Evolutionary conservation across 73 alveolate genomes (phyloP).

Genomic region (Tetrahymena elliotti): DNA sequence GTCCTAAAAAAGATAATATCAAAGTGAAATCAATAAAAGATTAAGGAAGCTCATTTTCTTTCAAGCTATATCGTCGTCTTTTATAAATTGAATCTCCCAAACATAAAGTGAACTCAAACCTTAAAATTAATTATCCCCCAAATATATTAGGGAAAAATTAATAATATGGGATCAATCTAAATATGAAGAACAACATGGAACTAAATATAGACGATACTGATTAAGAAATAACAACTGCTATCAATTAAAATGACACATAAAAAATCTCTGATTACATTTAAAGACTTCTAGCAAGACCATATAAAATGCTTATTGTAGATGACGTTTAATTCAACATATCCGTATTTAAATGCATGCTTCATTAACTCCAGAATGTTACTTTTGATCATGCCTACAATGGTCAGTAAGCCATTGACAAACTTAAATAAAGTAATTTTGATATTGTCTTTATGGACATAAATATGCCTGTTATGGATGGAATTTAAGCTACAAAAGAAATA

Average conservation of each 20-base stretch:
- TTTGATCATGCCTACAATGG: slow-evolving; percentile 29
- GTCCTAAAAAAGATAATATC: slow-evolving; percentile 15
- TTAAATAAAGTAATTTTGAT: slow-evolving; percentile 4
- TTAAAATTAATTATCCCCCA: background rate
- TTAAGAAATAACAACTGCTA: background rate
- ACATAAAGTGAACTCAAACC: background rate
- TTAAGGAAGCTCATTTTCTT: slow-evolving; percentile 18
- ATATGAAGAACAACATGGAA: background rate
- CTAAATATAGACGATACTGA: background rate
- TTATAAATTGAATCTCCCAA: background rate
- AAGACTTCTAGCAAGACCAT: background rate
- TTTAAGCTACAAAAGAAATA: slow-evolving; percentile 12
- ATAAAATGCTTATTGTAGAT: slow-evolving; percentile 30
- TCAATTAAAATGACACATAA: background rate
- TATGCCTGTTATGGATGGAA: slow-evolving; percentile 38
- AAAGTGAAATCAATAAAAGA: slow-evolving; percentile 4
- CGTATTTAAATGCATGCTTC: background rate
- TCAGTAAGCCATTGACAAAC: slow-evolving; percentile 6
- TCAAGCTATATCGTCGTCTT: background rate
- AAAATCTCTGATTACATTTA: background rate
- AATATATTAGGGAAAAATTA: background rate
- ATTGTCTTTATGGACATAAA: slow-evolving; percentile 31
- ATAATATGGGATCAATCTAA: background rate
- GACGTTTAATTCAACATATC: slow-evolving; percentile 10
- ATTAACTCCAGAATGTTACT: background rate